These are phyloP conservation scores for Monosporascus ibericus DNA, from an alignment of 2,329 filamentous ascomycete species.

Conservation along the genomic window DNA sequence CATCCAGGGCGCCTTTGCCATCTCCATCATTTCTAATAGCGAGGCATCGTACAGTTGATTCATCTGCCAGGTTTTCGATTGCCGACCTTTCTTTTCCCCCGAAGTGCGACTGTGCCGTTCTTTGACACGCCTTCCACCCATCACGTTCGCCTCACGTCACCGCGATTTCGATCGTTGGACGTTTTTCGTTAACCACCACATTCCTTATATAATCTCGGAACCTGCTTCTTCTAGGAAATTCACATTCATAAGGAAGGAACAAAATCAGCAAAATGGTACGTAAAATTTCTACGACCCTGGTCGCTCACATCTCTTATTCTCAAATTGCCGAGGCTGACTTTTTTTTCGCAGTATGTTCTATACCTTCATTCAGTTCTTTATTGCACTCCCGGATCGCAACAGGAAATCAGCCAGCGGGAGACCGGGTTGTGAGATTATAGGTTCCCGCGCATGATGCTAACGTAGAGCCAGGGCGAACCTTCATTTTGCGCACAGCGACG, in stretches of 20 bases:
- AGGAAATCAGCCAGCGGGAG: too few species aligned
- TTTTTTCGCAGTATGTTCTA: neutral
- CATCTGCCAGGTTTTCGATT: slow-evolving; percentile 10
- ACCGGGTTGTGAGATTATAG: neutral
- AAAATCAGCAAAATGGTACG: neutral
- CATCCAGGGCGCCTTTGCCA: slow-evolving; percentile 19
- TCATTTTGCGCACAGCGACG: slow-evolving; percentile 84
- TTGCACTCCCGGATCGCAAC: neutral
- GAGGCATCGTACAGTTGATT: neutral
- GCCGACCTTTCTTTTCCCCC: slow-evolving; percentile 13
- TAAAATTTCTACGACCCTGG: neutral
- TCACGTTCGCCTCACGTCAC: too few species aligned
- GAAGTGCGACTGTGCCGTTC: slow-evolving; percentile 2
- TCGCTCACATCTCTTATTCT: neutral
- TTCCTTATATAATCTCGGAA: neutral
- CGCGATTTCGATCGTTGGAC: too few species aligned
- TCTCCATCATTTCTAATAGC: too few species aligned
- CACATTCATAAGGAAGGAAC: neutral
- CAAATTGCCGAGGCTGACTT: neutral
- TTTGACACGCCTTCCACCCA: too few species aligned
- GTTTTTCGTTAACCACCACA: neutral
- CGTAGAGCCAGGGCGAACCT: slow-evolving; percentile 61
- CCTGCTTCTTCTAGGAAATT: neutral
- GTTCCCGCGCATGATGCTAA: neutral
- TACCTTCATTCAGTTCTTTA: neutral